Conservation (phyloP, 805 yeast species). For the Saccharomyces jurei region DNA sequence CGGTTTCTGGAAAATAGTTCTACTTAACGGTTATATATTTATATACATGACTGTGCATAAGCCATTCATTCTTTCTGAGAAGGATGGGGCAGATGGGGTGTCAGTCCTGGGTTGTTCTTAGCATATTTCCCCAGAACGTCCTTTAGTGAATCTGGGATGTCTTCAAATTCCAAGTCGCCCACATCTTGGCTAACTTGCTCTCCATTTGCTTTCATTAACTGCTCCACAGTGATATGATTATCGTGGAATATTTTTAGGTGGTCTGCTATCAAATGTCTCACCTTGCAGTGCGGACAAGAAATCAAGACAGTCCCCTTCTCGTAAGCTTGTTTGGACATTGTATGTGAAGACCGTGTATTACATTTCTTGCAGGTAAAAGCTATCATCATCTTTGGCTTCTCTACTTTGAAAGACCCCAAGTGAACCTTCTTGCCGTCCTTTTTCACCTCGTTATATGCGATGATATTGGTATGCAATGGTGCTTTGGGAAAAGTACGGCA, state of each 20-base stretch:
- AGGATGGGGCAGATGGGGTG: constrained; percentile 13
- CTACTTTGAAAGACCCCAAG: constrained; percentile 39
- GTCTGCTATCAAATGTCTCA: constrained; percentile 86
- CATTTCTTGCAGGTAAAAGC: constrained; percentile 92
- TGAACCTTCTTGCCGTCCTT: neutral
- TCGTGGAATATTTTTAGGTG: constrained; percentile 80
- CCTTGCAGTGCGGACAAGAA: constrained; percentile 86
- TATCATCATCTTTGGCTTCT: constrained; percentile 73
- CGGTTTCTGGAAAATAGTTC: neutral
- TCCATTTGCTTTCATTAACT: constrained; percentile 67
- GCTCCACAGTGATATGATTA: constrained; percentile 62
- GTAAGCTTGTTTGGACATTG: constrained; percentile 90
- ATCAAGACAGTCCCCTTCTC: constrained; percentile 77
- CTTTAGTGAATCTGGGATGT: constrained; percentile 27
- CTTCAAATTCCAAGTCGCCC: constrained; percentile 52
- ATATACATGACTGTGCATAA: neutral
- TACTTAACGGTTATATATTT: neutral
- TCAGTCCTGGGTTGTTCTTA: constrained; percentile 52
- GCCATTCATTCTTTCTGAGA: neutral
- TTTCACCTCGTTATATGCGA: neutral
- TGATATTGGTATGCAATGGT: neutral
- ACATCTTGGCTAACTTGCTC: constrained; percentile 58
- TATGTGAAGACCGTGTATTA: constrained; percentile 72
- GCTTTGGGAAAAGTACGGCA: neutral
- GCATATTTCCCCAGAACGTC: constrained; percentile 54